phyloP scores from a whole-genome alignment of 139 green algal genomes.

The Bryopsis sp. region DNA sequence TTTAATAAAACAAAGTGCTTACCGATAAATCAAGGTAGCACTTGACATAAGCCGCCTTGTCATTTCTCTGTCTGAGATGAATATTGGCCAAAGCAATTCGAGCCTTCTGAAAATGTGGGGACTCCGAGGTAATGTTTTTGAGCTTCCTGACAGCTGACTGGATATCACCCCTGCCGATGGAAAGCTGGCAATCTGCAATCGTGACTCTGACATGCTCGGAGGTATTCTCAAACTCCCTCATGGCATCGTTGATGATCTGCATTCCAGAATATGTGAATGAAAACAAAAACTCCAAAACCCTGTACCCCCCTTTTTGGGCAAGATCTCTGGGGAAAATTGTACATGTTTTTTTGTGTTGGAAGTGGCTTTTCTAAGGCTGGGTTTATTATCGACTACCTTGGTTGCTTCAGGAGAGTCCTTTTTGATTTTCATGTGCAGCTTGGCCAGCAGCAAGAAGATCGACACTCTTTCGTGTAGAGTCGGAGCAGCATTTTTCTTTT shows the following conservation, averaged over 20 bases:
- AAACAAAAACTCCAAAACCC: no score
- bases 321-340: no score
- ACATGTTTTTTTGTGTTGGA: no score
- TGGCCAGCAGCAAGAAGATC: conserved; percentile 55
- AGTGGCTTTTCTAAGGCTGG: no score
- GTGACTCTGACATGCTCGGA: conserved; percentile 43
- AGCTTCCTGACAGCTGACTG: background rate
- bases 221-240: conserved; percentile 53
- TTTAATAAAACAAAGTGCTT: conserved; percentile 5
- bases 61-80: conserved; percentile 51
- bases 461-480: conserved; percentile 45
- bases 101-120: conserved; percentile 43
- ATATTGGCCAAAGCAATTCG: conserved; percentile 59
- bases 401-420: conserved; percentile 55
- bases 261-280: no score
- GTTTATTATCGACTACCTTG: no score
- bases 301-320: no score
- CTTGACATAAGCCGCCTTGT: conserved; percentile 47
- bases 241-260: conserved; percentile 52
- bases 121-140: conserved; percentile 23
- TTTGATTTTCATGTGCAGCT: conserved; percentile 41
- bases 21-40: conserved; percentile 60
- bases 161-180: background rate
- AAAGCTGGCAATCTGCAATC: conserved; percentile 21
- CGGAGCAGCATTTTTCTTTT: conserved; percentile 22